These are phyloP conservation scores for Gossypium anomalum DNA, from an alignment of 345 rosid species.

Conservation along the genomic window DNA sequence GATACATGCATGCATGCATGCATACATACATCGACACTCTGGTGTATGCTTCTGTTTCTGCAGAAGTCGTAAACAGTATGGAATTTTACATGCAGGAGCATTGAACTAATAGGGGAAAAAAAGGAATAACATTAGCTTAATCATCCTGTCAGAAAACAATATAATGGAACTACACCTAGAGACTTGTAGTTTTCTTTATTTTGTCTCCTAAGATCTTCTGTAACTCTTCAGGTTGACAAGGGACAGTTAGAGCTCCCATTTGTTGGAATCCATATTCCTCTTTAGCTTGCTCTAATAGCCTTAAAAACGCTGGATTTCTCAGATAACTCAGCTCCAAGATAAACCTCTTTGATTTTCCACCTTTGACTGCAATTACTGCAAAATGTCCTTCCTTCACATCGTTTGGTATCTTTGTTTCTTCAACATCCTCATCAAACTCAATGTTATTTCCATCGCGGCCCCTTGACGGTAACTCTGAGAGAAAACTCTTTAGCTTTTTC, in stretches of 20 bases:
- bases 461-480: conserved; percentile 19
- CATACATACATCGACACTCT: neutral
- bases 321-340: conserved; percentile 40
- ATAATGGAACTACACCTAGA: neutral
- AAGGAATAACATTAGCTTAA: neutral
- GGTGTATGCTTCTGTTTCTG: neutral
- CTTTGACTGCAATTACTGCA: conserved; percentile 42
- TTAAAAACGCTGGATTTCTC: conserved; percentile 42
- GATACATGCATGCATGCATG: too few relatives aligned
- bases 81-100: neutral
- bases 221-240: conserved; percentile 57
- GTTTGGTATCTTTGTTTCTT: conserved; percentile 22
- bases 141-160: neutral
- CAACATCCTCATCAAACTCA: conserved; percentile 18
- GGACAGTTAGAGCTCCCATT: conserved; percentile 39
- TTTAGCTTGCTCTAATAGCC: conserved; percentile 40
- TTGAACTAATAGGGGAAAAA: neutral
- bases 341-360: conserved; percentile 46
- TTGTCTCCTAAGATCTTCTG: conserved; percentile 30
- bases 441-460: neutral
- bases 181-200: conserved; percentile 16
- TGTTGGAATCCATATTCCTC: conserved; percentile 54
- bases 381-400: conserved; percentile 50
- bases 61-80: neutral
- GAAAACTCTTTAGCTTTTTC: conserved; percentile 19